Base-by-base conservation (phyloP, 352 stramenopile species). In the Phytophthora hibernalis region DNA sequence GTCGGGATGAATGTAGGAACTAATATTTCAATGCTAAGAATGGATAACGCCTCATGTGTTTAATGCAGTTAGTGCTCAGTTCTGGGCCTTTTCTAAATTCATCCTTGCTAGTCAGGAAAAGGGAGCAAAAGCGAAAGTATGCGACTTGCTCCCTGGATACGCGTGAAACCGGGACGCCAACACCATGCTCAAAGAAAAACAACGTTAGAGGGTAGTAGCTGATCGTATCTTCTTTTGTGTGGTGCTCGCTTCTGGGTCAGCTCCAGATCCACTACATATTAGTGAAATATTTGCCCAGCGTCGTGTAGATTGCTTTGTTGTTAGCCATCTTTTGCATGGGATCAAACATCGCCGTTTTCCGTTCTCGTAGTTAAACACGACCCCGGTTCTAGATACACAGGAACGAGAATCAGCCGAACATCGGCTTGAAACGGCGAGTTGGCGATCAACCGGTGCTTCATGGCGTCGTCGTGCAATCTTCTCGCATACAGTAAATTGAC, bases 151-250 rank as follows among this genome's bases (percentile, higher is more conserved):
- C 35, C 16, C 5, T 42, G 35, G 35, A n/a, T 5, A 42, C 35
- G 35, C 26, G 26, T 44, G 55, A 31, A 15, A 64, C 44, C 6
- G 55, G 33, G 2, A 55, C 13, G 2, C 43, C 42, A 6, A 2
- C 3, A 38, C 21, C 42, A 51, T 38, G 10, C 24, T 58, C 28
- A 12, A 61, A 61, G 11, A 61, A 54, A 12, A 64, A 20, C 45
- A 64, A 28, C 11, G n/a, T 43, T 8, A 64, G 55, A n/a, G 43
- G 54, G 7, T 31, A 43, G 18, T 43, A 54, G 38, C 38, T 45
- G 38, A 24, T 45, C 38, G 16, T 45, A 11, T 21, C 15, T 24
- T 24, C n/a, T 45, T 24, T 16, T n/a, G 16, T 11, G 38, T 45
- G 38, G 38, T 24, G 16, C 38, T 45, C 38, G 38, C n/a, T 24